These are phyloP conservation scores for Backusella sp. DNA, from an alignment of 192 early-diverging fungal species.

Conservation along the genomic window DNA sequence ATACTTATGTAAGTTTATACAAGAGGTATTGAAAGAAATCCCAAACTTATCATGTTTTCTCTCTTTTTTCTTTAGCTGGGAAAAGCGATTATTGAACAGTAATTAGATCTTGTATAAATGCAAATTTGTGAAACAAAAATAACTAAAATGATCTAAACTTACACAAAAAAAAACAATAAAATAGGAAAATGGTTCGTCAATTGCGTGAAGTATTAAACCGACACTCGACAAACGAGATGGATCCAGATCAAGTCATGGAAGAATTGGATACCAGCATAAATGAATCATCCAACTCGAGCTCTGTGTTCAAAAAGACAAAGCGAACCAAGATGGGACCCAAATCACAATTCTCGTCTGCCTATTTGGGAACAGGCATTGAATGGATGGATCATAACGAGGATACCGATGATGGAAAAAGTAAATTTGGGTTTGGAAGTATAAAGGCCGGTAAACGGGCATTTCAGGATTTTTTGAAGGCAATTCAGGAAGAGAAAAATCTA, in stretches of 20 bases:
- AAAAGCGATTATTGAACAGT: conserved; percentile 54
- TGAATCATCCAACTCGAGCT: neutral
- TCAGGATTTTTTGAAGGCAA: conserved; percentile 73
- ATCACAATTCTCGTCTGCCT: conserved; percentile 19
- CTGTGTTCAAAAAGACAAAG: neutral
- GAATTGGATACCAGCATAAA: neutral
- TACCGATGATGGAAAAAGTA: neutral
- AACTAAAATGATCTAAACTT: conserved; percentile 9
- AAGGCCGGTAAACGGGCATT: conserved; percentile 46
- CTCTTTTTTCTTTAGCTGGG: conserved; percentile 32
- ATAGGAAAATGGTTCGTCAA: conserved; percentile 69
- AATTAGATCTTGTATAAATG: conserved; percentile 12
- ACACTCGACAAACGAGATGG: conserved; percentile 52
- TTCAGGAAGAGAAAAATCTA: conserved; percentile 63
- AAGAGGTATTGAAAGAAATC: conserved; percentile 21
- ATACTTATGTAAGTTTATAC: conserved; percentile 55
- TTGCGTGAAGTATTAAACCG: conserved; percentile 65
- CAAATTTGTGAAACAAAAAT: conserved; percentile 9
- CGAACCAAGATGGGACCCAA: conserved; percentile 11
- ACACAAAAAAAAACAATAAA: neutral
- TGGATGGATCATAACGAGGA: neutral
- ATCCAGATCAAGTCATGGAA: conserved; percentile 15
- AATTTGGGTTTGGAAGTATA: conserved; percentile 14
- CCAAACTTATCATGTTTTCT: neutral
- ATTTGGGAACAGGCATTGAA: conserved; percentile 10